Evolutionary conservation across 139 green algal species (phyloP).

Genomic region (Coccomyxa sp.): DNA sequence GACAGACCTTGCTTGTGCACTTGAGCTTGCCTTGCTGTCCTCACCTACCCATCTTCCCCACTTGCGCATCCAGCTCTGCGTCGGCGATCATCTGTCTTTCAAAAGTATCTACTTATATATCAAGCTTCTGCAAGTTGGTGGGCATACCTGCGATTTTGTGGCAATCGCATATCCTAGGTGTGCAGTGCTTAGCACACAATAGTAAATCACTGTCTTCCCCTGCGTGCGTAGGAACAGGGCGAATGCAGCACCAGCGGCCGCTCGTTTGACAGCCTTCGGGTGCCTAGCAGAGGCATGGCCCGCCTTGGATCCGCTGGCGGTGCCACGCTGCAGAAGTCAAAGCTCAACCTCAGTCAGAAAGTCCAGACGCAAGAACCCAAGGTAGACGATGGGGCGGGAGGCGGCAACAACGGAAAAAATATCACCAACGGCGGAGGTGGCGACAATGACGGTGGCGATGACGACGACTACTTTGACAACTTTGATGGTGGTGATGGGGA

Average conservation of each 20-base stretch:
- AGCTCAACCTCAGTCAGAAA: slow-evolving; percentile 48
- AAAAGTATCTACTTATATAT: not conserved
- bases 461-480: slow-evolving; percentile 90
- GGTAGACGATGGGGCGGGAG: slow-evolving; percentile 77
- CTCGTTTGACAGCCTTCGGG: slow-evolving; percentile 4
- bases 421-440: slow-evolving; percentile 88
- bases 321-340: slow-evolving; percentile 49
- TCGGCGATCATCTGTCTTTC: not conserved
- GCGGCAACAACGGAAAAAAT: slow-evolving; percentile 78
- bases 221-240: not conserved
- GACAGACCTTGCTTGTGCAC: not conserved
- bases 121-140: not conserved
- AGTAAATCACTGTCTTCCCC: too few species aligned
- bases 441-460: slow-evolving; percentile 30
- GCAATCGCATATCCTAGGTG: not conserved
- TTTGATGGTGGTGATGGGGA: slow-evolving; percentile 78
- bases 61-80: too few species aligned
- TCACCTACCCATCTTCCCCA: not conserved
- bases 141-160: not conserved
- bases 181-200: not conserved
- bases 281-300: slow-evolving; percentile 49
- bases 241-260: not conserved
- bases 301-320: slow-evolving; percentile 33
- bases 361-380: slow-evolving; percentile 33
- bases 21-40: slow-evolving; percentile 3